Evolutionary conservation across 140 eudicot species (phyloP).

Genomic region (Stevia rebaudiana): DNA sequence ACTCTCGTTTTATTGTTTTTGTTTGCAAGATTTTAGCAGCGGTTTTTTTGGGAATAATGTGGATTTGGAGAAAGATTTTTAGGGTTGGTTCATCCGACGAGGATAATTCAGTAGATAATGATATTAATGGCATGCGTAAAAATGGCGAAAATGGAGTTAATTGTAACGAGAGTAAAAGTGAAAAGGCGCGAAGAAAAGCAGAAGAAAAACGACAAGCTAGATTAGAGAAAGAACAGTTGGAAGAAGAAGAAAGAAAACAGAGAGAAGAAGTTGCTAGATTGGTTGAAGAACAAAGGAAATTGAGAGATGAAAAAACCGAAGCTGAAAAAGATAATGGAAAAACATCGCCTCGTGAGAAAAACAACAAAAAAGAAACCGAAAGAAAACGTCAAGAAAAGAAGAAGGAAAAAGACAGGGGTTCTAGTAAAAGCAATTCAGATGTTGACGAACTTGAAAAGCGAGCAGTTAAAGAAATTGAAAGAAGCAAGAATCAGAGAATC

Average conservation of each 20-base stretch:
- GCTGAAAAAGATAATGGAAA: constrained; percentile 49
- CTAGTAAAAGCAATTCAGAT: constrained; percentile 80
- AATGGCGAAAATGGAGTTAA: constrained; percentile 53
- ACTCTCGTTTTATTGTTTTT: constrained; percentile 42
- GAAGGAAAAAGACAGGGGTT: constrained; percentile 55
- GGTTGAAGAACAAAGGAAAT: constrained; percentile 69
- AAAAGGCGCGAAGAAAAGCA: constrained; percentile 83
- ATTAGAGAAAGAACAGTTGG: constrained; percentile 62
- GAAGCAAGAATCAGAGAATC: constrained; percentile 31
- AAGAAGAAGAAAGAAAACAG: constrained; percentile 85
- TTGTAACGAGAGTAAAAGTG: constrained; percentile 63
- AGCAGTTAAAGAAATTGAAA: constrained; percentile 47
- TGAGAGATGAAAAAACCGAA: constrained; percentile 66
- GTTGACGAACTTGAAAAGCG: constrained; percentile 61
- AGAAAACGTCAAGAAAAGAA: constrained; percentile 57
- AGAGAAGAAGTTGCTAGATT: constrained; percentile 82
- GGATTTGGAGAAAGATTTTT: constrained; percentile 62
- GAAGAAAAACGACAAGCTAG: constrained; percentile 87
- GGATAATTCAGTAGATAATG: constrained; percentile 50
- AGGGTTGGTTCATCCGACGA: constrained; percentile 53
- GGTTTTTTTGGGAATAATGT: constrained; percentile 41
- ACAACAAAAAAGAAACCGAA: constrained; percentile 52
- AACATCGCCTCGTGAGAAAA: constrained; percentile 43
- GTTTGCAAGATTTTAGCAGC: constrained; percentile 40
- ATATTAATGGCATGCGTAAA: constrained; percentile 32